Percentiles rank a stretch among this genome's conserved stretches.
Evolutionary conservation across 1,284 basidiomycete genomes (phyloP).

Genomic region (Irpex sp.): DNA sequence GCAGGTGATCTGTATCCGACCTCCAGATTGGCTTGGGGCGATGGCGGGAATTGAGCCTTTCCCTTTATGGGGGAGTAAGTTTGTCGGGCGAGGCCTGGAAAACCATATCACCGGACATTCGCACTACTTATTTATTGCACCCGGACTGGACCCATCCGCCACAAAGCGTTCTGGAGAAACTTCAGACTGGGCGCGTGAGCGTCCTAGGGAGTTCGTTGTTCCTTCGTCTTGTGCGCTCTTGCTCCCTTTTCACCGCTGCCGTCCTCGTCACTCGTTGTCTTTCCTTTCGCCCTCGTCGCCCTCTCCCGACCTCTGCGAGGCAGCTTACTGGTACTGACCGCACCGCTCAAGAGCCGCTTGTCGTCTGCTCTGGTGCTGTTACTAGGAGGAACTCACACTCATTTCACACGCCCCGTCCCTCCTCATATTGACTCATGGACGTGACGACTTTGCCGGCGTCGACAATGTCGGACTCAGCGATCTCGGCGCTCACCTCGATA

Average conservation of each 20-base stretch:
- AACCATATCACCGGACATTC: not conserved
- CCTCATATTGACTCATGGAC: slow-evolving; percentile 3
- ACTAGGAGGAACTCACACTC: not conserved
- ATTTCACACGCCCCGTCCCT: not conserved
- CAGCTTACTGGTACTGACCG: not conserved
- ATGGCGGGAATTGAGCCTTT: not conserved
- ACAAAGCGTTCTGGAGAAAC: not conserved
- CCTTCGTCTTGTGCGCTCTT: not conserved
- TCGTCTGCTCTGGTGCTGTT: not conserved
- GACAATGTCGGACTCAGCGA: slow-evolving; percentile 7
- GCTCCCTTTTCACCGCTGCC: not conserved
- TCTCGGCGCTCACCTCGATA: slow-evolving; percentile 18
- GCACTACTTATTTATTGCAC: not conserved
- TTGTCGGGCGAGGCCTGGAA: not conserved
- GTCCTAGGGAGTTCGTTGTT: not conserved
- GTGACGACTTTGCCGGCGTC: slow-evolving; percentile 1
- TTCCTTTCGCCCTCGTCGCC: not conserved
- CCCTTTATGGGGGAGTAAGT: not conserved
- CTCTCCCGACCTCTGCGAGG: not conserved
- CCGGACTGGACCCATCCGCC: not conserved
- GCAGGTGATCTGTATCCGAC: not conserved
- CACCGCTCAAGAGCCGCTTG: not conserved
- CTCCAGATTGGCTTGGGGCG: not conserved
- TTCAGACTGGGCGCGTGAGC: not conserved
- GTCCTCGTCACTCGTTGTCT: not conserved